A percentile compares a stretch with the other conserved stretches of the same genome.
Conservation (phyloP, 805 yeast species). For the Lipomyces starkeyi region DNA sequence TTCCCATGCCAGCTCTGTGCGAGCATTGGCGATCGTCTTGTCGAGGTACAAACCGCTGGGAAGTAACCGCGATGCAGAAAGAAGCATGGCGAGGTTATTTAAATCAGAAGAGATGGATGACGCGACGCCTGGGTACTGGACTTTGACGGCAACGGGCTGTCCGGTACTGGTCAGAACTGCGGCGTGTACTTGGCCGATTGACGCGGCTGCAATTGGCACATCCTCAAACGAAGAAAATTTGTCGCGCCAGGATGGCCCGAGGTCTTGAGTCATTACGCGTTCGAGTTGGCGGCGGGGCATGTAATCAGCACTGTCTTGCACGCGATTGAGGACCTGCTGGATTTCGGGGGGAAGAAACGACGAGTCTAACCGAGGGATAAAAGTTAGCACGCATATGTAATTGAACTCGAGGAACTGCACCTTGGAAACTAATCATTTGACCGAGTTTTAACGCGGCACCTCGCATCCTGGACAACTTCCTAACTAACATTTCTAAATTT, state of each 20-base stretch:
- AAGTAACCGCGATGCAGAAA: conserved; percentile 83
- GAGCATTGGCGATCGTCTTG: conserved; percentile 88
- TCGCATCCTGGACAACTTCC: conserved; percentile 89
- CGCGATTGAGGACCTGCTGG: conserved; percentile 77
- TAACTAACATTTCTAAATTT: conserved; percentile 86
- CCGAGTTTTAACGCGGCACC: conserved; percentile 99
- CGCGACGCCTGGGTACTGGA: conserved; percentile 97
- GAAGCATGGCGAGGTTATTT: conserved; percentile 77
- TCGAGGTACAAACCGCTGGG: conserved; percentile 94
- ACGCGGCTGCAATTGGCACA: conserved; percentile 94
- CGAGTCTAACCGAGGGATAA: conserved; percentile 14
- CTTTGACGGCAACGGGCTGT: conserved; percentile 79
- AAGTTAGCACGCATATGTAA: neutral
- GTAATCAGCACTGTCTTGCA: conserved; percentile 93
- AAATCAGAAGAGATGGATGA: conserved; percentile 92
- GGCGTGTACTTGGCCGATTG: conserved; percentile 94
- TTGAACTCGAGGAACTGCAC: conserved; percentile 9
- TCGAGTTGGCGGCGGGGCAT: conserved; percentile 95
- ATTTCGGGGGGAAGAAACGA: conserved; percentile 68
- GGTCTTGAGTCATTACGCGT: conserved; percentile 68
- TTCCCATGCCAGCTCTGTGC: conserved; percentile 95
- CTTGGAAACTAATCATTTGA: conserved; percentile 93
- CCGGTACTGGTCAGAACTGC: conserved; percentile 56
- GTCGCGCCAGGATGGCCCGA: conserved; percentile 80
- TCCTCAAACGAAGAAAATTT: conserved; percentile 79